phyloP scores from a whole-genome alignment of 2,329 filamentous ascomycete genomes.

The Microcyclospora tardicrescens region DNA sequence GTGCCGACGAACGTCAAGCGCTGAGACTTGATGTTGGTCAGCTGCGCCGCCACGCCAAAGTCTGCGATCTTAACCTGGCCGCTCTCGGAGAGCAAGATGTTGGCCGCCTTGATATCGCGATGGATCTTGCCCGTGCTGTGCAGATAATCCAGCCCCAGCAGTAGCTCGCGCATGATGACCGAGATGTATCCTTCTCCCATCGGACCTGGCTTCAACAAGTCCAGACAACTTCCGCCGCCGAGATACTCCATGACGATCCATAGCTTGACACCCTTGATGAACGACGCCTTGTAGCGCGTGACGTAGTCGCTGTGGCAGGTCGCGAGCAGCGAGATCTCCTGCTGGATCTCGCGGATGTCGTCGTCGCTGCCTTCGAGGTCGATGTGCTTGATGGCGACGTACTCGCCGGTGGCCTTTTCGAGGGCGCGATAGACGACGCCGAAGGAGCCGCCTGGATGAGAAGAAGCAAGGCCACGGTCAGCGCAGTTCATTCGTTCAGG shows the following conservation, averaged over 20 bases:
- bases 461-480: not conserved
- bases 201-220: conserved; percentile 79
- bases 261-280: conserved; percentile 88
- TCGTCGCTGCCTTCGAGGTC: conserved; percentile 98
- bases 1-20: conserved; percentile 96
- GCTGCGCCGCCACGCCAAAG: conserved; percentile 90
- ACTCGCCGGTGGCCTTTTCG: conserved; percentile 77
- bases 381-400: conserved; percentile 96
- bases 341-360: conserved; percentile 95
- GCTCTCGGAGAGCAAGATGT: conserved; percentile 78
- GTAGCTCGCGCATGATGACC: conserved; percentile 82
- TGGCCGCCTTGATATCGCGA: conserved; percentile 91
- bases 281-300: conserved; percentile 92
- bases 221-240: conserved; percentile 86
- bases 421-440: conserved; percentile 95
- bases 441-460: conserved; percentile 67
- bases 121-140: conserved; percentile 93
- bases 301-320: conserved; percentile 90
- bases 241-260: conserved; percentile 99
- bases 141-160: conserved; percentile 82
- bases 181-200: conserved; percentile 81
- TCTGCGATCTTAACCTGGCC: conserved; percentile 94
- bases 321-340: conserved; percentile 88
- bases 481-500: not conserved
- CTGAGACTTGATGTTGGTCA: conserved; percentile 96